phyloP scores from a whole-genome alignment of 192 early-diverging fungal genomes.

The Helicostylum pulchrum region DNA sequence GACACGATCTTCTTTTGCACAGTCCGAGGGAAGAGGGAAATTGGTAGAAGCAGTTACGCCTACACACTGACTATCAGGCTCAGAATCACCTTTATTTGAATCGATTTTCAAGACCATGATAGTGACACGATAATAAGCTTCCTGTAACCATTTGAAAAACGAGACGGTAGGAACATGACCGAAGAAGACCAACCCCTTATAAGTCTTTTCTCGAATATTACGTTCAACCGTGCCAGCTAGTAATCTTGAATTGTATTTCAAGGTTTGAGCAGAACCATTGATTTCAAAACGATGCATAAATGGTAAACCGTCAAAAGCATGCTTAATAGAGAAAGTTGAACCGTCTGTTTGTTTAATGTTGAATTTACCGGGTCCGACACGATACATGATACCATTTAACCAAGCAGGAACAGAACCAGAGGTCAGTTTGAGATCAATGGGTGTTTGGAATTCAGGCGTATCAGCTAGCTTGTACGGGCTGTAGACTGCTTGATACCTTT shows the following conservation, averaged over 20 bases:
- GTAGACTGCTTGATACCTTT: background rate
- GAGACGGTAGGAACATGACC: slow-evolving; percentile 14
- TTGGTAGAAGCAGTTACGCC: slow-evolving; percentile 34
- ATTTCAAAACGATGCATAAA: slow-evolving; percentile 32
- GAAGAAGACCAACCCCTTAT: slow-evolving; percentile 6
- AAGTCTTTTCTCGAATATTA: slow-evolving; percentile 4
- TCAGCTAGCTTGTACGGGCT: slow-evolving; percentile 16
- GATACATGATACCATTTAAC: slow-evolving; percentile 48
- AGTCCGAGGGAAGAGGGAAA: slow-evolving; percentile 21
- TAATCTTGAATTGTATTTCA: slow-evolving; percentile 28
- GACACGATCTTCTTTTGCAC: background rate
- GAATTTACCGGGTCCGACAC: slow-evolving; percentile 34
- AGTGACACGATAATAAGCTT: background rate
- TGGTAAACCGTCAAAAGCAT: slow-evolving; percentile 35
- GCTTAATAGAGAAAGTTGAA: slow-evolving; percentile 22
- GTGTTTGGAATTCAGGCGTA: slow-evolving; percentile 36
- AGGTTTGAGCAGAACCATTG: slow-evolving; percentile 4
- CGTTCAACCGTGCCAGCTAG: slow-evolving; percentile 18
- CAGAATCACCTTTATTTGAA: background rate
- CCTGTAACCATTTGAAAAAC: background rate
- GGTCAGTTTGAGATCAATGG: slow-evolving; percentile 25
- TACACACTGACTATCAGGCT: background rate
- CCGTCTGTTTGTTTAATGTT: slow-evolving; percentile 23
- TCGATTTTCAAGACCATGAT: background rate
- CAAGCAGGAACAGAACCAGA: slow-evolving; percentile 47